phyloP scores from a whole-genome alignment of 805 yeast genomes.

The Monosporozyma unispora region DNA sequence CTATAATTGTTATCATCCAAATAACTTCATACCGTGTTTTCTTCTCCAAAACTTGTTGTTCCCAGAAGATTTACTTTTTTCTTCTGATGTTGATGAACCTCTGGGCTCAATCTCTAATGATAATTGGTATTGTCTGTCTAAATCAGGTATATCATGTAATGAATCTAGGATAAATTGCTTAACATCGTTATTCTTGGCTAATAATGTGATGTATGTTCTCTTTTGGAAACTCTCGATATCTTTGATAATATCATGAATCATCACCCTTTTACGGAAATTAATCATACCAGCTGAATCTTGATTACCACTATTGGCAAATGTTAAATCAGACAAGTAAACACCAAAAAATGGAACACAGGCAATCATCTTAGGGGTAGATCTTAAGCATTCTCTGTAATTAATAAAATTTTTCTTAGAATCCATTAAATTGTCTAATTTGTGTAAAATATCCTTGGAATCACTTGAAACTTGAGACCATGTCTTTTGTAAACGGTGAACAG shows the following conservation, averaged over 20 bases:
- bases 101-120: constrained; percentile 69
- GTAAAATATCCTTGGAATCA: constrained; percentile 45
- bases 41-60: constrained; percentile 1
- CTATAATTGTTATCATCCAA: constrained; percentile 1
- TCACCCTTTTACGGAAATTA: constrained; percentile 71
- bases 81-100: neutral
- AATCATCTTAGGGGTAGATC: constrained; percentile 46
- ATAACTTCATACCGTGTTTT: constrained; percentile 3
- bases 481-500: constrained; percentile 71
- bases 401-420: constrained; percentile 78
- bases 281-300: constrained; percentile 64
- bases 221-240: constrained; percentile 67
- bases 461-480: constrained; percentile 71
- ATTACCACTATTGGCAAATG: constrained; percentile 83
- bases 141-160: constrained; percentile 43
- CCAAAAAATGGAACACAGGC: constrained; percentile 94
- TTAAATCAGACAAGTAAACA: constrained; percentile 77
- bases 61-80: neutral
- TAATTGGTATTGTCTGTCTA: constrained; percentile 70
- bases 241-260: constrained; percentile 60
- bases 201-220: constrained; percentile 44
- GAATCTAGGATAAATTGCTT: constrained; percentile 35
- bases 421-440: constrained; percentile 73
- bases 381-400: constrained; percentile 75
- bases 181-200: constrained; percentile 54